Percentiles rank a stretch among this genome's conserved stretches.
Evolutionary conservation across 2,329 filamentous ascomycete species (phyloP).

Genomic region (Hymenoscyphus repandus): DNA sequence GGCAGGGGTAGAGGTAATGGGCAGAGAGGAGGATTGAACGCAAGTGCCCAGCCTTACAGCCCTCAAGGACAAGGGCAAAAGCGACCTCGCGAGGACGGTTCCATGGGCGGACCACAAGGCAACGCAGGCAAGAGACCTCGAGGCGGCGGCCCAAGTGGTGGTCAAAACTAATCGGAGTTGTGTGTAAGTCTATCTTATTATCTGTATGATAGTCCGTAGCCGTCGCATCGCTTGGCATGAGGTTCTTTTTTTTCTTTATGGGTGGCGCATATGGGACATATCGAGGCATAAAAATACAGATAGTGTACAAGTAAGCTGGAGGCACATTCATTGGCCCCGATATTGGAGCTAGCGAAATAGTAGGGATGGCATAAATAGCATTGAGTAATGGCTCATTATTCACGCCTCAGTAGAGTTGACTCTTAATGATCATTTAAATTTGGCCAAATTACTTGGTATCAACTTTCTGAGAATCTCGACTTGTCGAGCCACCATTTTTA

Average conservation of each 20-base stretch:
- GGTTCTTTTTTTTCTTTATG: conserved; percentile 19
- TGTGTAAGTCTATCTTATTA: conserved; percentile 3
- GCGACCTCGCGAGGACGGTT: conserved; percentile 28
- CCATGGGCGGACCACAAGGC: conserved; percentile 29
- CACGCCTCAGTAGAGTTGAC: not conserved
- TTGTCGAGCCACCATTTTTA: conserved; percentile 60
- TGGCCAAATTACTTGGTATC: conserved; percentile 52
- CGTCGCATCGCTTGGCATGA: conserved; percentile 22
- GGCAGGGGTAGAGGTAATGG: conserved; percentile 27
- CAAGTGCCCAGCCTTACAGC: conserved; percentile 27
- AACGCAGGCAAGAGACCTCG: conserved; percentile 42
- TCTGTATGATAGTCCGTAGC: conserved; percentile 27
- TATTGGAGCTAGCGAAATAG: not conserved
- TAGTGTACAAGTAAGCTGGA: not conserved
- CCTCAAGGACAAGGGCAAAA: conserved; percentile 27
- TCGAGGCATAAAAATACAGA: not conserved
- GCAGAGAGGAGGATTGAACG: conserved; percentile 29
- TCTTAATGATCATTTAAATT: conserved; percentile 26
- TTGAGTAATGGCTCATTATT: not conserved
- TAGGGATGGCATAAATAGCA: not conserved
- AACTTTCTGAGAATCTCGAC: conserved; percentile 62
- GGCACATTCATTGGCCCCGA: not conserved
- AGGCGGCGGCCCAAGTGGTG: conserved; percentile 31
- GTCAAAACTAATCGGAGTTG: conserved; percentile 17
- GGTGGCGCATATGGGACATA: conserved; percentile 10